Conservation (phyloP, 225 moss, liverwort and hornwort genomes). For the Bryum argenteum region DNA sequence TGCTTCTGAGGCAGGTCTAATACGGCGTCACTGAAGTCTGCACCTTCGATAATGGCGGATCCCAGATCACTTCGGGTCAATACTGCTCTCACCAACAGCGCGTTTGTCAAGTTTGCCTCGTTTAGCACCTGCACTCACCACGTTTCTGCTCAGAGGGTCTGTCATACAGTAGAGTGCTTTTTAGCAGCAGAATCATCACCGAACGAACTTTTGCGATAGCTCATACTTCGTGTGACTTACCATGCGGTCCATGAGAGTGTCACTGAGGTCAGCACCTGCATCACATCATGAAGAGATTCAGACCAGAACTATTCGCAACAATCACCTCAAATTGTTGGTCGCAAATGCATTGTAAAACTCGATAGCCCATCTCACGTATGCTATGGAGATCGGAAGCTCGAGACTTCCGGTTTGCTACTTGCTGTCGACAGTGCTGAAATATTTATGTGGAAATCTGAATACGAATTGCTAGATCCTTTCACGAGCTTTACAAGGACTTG, state of each 20-base stretch:
- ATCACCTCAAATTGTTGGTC: background rate
- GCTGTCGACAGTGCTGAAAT: background rate
- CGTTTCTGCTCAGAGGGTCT: background rate
- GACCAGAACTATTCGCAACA: background rate
- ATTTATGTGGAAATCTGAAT: background rate
- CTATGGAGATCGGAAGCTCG: background rate
- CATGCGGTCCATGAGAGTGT: slow-evolving; percentile 99
- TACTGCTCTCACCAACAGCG: slow-evolving; percentile 93
- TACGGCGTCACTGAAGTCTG: slow-evolving; percentile 98
- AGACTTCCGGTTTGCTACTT: background rate
- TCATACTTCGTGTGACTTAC: slow-evolving; percentile 43
- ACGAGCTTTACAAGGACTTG: background rate
- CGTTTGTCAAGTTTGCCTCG: slow-evolving; percentile 91
- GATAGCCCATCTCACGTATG: background rate
- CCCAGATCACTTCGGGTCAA: slow-evolving; percentile 97
- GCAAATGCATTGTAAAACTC: background rate
- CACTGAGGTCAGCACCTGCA: slow-evolving; percentile 97
- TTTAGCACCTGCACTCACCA: slow-evolving; percentile 74
- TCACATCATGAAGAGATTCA: slow-evolving; percentile 15
- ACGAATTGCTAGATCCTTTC: background rate
- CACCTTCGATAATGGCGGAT: slow-evolving; percentile 83
- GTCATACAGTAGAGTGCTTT: background rate
- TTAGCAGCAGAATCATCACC: background rate
- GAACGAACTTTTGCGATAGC: background rate
- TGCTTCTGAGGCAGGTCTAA: slow-evolving; percentile 84